A percentile compares a stretch with the other conserved stretches of the same genome.
These are phyloP conservation scores for Colletotrichum phormii DNA, from an alignment of 2,329 filamentous ascomycete genomes.

Conservation along the genomic window DNA sequence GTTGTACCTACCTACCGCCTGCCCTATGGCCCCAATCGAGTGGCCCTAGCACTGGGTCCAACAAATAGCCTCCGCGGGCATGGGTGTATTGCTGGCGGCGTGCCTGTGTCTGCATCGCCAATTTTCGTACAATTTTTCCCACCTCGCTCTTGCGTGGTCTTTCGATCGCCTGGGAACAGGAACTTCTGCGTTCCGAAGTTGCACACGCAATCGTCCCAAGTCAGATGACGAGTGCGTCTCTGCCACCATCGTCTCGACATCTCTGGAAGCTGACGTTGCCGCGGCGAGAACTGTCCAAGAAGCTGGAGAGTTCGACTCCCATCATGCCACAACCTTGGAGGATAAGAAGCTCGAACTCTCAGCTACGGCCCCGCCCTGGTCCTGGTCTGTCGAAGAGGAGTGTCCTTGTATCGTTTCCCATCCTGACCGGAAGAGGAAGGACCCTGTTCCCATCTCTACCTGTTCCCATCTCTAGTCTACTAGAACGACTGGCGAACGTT, in stretches of 20 bases:
- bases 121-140: neutral
- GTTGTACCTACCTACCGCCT: conserved; percentile 14
- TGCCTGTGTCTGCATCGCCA: neutral
- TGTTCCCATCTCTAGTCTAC: conserved; percentile 21
- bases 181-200: conserved; percentile 12
- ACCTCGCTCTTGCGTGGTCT: neutral
- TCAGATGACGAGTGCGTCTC: conserved; percentile 26
- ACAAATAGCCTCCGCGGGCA: conserved; percentile 31
- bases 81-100: conserved; percentile 11
- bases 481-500: conserved; percentile 29
- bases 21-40: conserved; percentile 23
- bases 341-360: conserved; percentile 13
- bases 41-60: conserved; percentile 27
- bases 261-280: neutral
- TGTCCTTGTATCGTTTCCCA: conserved; percentile 24
- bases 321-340: conserved; percentile 19
- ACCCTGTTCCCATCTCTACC: no score
- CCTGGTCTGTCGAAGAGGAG: conserved; percentile 4
- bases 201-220: conserved; percentile 33
- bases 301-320: conserved; percentile 2
- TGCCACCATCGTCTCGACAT: neutral
- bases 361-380: conserved; percentile 11
- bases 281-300: neutral
- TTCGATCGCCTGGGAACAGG: neutral
- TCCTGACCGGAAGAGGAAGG: conserved; percentile 30